These are phyloP conservation scores for Talaromyces sp. DNA, from an alignment of 2,329 filamentous ascomycete species.

Conservation along the genomic window DNA sequence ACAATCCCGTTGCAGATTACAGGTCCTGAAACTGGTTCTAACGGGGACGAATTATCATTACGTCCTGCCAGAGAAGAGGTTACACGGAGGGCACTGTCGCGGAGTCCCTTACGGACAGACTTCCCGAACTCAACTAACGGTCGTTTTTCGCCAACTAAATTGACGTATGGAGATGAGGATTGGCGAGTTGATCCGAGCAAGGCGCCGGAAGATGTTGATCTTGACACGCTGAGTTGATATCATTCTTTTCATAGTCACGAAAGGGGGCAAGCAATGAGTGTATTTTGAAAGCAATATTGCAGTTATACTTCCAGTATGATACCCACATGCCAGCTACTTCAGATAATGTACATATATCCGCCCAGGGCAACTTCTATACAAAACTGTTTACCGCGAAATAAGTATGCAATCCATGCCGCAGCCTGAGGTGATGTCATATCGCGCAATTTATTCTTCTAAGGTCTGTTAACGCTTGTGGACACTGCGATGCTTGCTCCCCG, in stretches of 20 bases:
- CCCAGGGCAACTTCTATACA: not conserved
- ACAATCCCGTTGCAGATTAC: conserved; percentile 1
- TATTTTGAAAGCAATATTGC: not conserved
- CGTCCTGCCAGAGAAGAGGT: not conserved
- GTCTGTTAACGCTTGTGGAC: conserved; percentile 7
- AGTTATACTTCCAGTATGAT: not conserved
- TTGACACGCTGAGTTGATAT: conserved; percentile 5
- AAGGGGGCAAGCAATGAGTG: not conserved
- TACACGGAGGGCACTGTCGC: not conserved
- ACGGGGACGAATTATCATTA: not conserved
- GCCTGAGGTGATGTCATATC: not conserved
- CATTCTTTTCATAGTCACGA: not conserved
- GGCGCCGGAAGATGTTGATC: conserved; percentile 12
- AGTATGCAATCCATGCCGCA: not conserved
- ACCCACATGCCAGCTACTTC: not conserved
- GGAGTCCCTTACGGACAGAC: not conserved
- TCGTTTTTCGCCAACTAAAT: not conserved
- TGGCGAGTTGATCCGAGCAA: conserved; percentile 13
- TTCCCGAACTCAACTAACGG: not conserved
- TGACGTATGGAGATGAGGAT: conserved; percentile 11
- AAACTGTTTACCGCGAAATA: not conserved
- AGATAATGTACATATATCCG: conserved; percentile 5
- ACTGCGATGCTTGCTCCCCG: conserved; percentile 13
- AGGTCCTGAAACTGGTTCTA: not conserved
- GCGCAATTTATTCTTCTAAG: too few relatives aligned